Base-by-base conservation (phyloP, 768 basidiomycete species). In the Russula sp. region DNA sequence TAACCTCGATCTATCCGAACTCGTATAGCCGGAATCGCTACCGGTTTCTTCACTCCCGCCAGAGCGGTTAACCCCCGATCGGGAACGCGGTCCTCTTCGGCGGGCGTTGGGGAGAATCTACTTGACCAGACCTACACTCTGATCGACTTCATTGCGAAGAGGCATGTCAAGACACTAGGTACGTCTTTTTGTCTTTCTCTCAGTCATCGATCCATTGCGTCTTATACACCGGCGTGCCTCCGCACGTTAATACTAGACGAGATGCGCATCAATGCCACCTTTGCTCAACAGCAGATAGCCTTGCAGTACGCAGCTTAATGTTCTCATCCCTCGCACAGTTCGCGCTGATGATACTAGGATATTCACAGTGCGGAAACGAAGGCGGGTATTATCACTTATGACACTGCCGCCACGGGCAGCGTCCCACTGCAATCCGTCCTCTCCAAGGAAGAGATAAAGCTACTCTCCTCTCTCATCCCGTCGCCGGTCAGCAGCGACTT, bases 81-180 rank as follows among this genome's bases (percentile, higher is more conserved):
- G n/a, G 65, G 65, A 11, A 58, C 51, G 22, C 65, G 65, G n/a
- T 63, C 65, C 16, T 65, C 65, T 1, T 16, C 65, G 20, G 61
- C 78, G 25, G 75, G 73, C 53, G 79, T 81, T 35, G 78, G 79
- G 7, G 73, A 75, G 66, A 77, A 78, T 64, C 57, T 78, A n/a
- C 74, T 76, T 1, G 65, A 67, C 25, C 64, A 65, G 53, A 65
- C 64, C 0, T 65, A 65, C 41, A 65, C 64, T 7, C 48, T 65
- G 25, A 65, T 63, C 25, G 64, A 65, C 29, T 65, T 38, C 29
- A 18, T 58, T 20, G 47, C 61, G 20, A 65, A 65, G 43, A 11
- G 41, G 35, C 46, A 49, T 29, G 57, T 65, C 45, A 53, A 58
- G 46, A 63, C 64, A 1, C 64, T 65, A 1, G 64, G 64, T 63